Base-by-base conservation (phyloP, 192 early-diverging fungal species). In the Borealophlyctis nickersoniae region DNA sequence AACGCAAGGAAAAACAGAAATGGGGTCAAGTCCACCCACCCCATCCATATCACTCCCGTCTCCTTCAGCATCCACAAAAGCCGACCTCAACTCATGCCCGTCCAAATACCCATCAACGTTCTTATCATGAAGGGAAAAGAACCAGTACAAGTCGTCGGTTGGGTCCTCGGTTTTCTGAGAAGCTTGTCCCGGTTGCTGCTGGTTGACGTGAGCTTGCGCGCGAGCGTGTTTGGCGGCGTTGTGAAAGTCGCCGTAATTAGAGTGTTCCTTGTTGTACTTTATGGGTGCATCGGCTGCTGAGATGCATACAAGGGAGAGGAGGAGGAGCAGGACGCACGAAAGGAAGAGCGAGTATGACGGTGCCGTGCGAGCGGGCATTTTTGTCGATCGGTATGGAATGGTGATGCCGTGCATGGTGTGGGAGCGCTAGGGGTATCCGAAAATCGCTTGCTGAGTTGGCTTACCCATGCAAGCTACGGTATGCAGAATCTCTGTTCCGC, bases 31-130 rank as follows among this genome's bases (percentile, higher is more conserved):
- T n/a, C n/a, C n/a, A n/a, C n/a, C n/a, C n/a, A n/a, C n/a, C 9
- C 39, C 39, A 19, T 45, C 39, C 39, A 45, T 45, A 19, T 45
- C 39, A 19, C 39, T 45, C 19, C 55, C 57, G 35, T 30, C 29
- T 34, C 57, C 62, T 30, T 49, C 74, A 54, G 67, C 74, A 27
- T 76, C 80, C 22, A 75, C 73, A 31, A 85, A 86, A 1, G 86
- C 83, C 19, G 66, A 72, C 49, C 87, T 75, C 32, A 92, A 77
- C 64, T 92, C 91, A 59, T 90, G 86, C 0, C 91, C 91, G 71
- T 92, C 91, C 52, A 92, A 69, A 50, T 82, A 72, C 5, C 81
- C 79, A 65, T 90, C 88, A 57, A 83, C 77, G 67, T 92, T 88
- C 28, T 63, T 67, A 66, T 92, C 91, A 63, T 90, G 87, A 50